These are phyloP conservation scores for Cladochytrium replicatum DNA, from an alignment of 192 early-diverging fungal species.

Conservation along the genomic window DNA sequence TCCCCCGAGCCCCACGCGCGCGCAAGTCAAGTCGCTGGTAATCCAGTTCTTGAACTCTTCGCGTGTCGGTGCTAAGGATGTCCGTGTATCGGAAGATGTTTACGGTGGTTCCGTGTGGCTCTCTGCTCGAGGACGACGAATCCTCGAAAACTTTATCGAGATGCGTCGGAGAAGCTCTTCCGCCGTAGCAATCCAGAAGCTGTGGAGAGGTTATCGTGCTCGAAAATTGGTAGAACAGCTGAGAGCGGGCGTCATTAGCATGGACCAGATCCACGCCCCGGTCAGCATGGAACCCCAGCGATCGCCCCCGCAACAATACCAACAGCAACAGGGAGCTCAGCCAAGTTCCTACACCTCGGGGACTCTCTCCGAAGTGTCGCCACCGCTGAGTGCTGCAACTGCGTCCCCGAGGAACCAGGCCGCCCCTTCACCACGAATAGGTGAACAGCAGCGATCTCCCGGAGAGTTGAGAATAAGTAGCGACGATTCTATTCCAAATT, in stretches of 20 bases:
- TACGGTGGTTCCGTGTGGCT: constrained; percentile 13
- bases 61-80: too few species aligned
- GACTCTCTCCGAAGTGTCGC: constrained; percentile 1
- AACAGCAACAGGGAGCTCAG: background rate
- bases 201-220: constrained; percentile 15
- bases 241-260: background rate
- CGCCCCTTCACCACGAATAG: background rate
- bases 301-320: constrained; percentile 3
- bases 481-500: too few species aligned
- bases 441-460: background rate
- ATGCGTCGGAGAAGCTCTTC: constrained; percentile 6
- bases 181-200: constrained; percentile 18
- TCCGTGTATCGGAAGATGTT: too few species aligned
- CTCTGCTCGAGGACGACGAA: constrained; percentile 9
- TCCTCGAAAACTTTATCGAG: constrained; percentile 16
- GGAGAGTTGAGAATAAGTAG: background rate
- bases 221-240: constrained; percentile 6
- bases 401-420: too few species aligned
- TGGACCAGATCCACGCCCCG: background rate
- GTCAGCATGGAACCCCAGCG: background rate
- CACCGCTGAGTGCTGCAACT: background rate
- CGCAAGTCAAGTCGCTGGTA: too few species aligned
- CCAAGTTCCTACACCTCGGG: background rate
- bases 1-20: too few species aligned
- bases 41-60: too few species aligned